Evolutionary conservation across 2,329 filamentous ascomycete genomes (phyloP), one percentile per base, ranked within the genome.

Genomic region (Endoconidiophora laricicola): DNA sequence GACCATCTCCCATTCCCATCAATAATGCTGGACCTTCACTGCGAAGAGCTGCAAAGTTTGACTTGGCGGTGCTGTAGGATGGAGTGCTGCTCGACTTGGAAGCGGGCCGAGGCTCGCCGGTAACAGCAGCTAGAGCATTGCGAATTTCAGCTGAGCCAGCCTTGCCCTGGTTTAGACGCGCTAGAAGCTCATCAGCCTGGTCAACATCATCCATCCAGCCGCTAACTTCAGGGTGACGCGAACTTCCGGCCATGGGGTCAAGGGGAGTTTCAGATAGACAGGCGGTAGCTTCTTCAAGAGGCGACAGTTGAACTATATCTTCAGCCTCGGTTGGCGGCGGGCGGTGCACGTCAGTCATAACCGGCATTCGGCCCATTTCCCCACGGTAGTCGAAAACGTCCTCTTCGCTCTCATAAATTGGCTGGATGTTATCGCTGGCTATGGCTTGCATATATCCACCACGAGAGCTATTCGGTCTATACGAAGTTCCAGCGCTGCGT

Each of bases 321-420:
- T 38, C n/a, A 18, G 49, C 46, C n/a, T 53, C 47, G 9, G 23
- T 40, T 5, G 51, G 51, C 24, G 51, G 51, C 18, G 51, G 51
- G 3, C 23, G 46, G 29, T 53, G 51, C 18, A 53, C 18, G 24
- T 53, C 29, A 9, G 39, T 44, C 46, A 53, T 45, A 3, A 41
- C 16, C 18, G 44, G 26, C 4, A 44, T 37, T 7, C 14, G 22
- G 20, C 43, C 24, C 7, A 47, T 46, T 39, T 49, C 43, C 59
- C 22, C 55, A 57, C 55, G 41, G 53, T 33, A 57, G 53, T 49
- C 46, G 12, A 46, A 44, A 36, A 26, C 40, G 20, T 76, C 73
- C 55, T 78, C 74, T 38, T 75, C 74, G 6, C 72, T 73, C 55
- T 78, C 74, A 55, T 74, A 69, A 53, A 78, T 78, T 1, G 74